Evolutionary conservation across 176 grass and related monocot genomes (phyloP).

Genomic region (Carex pumila): DNA sequence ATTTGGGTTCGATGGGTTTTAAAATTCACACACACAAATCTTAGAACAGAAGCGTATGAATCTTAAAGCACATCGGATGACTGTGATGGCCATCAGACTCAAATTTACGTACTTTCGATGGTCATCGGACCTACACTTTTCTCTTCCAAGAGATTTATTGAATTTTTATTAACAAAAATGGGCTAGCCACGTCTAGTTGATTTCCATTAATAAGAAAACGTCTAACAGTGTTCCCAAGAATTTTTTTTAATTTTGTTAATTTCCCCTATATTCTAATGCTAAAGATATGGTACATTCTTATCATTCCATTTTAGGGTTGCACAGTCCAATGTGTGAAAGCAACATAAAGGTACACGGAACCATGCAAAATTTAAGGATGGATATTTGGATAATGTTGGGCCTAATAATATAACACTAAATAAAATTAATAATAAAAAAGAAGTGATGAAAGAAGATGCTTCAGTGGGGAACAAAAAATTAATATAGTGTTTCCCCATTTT

Average conservation of each 20-base stretch:
- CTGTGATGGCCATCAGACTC: no score
- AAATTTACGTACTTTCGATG: no score
- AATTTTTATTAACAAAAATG: background rate
- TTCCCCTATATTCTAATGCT: background rate
- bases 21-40: no score
- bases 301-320: background rate
- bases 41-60: no score
- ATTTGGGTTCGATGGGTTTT: no score
- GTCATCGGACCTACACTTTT: no score
- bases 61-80: no score
- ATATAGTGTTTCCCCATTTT: background rate
- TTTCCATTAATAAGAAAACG: background rate
- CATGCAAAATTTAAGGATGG: constrained; percentile 2
- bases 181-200: background rate
- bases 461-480: background rate
- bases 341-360: background rate
- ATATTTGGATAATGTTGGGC: constrained; percentile 1
- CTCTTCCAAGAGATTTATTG: background rate
- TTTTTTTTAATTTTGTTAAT: background rate
- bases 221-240: background rate
- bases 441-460: background rate
- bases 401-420: background rate
- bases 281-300: background rate
- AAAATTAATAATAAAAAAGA: background rate
- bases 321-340: constrained; percentile 6